A percentile compares a stretch with the other conserved stretches of the same genome.
These are phyloP conservation scores for Crithidia brevicula DNA, from an alignment of 208 protist genomes.

Conservation along the genomic window DNA sequence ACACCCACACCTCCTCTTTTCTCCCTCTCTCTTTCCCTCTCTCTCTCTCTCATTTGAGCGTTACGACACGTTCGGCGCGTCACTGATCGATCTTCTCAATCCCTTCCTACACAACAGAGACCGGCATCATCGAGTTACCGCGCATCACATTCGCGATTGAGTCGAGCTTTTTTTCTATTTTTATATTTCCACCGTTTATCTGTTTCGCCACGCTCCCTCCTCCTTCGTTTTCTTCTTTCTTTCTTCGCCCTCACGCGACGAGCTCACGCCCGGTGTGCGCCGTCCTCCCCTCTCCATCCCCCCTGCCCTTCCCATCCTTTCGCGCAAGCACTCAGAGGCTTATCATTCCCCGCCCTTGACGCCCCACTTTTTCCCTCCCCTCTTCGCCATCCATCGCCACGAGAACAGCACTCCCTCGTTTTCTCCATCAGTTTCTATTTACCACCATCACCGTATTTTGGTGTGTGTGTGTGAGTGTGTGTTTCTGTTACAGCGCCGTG, in stretches of 20 bases:
- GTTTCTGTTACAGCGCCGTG: background rate
- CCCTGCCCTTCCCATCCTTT: background rate
- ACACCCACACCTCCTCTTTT: background rate
- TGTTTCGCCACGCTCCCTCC: background rate
- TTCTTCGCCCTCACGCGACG: too few relatives aligned
- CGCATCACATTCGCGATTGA: background rate
- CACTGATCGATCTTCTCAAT: background rate
- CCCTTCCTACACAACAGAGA: background rate
- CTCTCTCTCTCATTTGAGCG: background rate
- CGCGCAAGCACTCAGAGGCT: too few relatives aligned
- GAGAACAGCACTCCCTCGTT: too few relatives aligned
- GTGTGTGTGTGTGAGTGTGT: background rate
- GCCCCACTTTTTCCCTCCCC: too few relatives aligned
- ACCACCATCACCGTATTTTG: background rate
- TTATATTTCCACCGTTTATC: slow-evolving; percentile 14
- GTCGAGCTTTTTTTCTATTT: too few relatives aligned
- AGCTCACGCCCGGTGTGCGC: too few relatives aligned
- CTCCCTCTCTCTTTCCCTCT: slow-evolving; percentile 5
- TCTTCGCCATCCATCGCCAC: too few relatives aligned
- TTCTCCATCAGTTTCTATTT: too few relatives aligned
- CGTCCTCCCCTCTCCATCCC: background rate
- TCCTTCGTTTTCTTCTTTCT: slow-evolving; percentile 1
- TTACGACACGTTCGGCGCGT: background rate
- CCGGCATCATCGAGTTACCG: background rate
- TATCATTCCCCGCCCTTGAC: too few relatives aligned